Percentiles rank a stretch among this genome's conserved stretches.
Evolutionary conservation across 192 early-diverging fungal genomes (phyloP).

Genomic region (Coemansia sp.): DNA sequence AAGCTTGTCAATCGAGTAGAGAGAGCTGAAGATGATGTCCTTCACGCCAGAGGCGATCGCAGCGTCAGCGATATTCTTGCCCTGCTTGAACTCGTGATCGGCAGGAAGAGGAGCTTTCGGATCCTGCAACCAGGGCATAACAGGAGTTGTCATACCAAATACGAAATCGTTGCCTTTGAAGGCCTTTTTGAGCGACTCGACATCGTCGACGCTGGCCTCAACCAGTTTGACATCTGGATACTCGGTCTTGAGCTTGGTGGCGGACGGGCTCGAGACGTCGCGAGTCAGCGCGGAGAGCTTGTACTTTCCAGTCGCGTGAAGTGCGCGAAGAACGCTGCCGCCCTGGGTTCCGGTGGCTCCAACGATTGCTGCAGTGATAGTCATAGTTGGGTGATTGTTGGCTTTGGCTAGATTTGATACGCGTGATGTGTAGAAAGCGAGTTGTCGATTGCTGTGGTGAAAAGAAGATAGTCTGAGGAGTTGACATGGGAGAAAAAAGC

Average conservation of each 20-base stretch:
- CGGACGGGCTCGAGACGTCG: slow-evolving; percentile 11
- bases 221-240: slow-evolving; percentile 33
- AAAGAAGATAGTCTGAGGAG: too few relatives aligned
- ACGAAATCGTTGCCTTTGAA: slow-evolving; percentile 26
- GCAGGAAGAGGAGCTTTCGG: slow-evolving; percentile 2
- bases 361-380: slow-evolving; percentile 24
- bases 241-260: slow-evolving; percentile 11
- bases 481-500: too few relatives aligned
- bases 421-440: too few relatives aligned
- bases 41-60: slow-evolving; percentile 25
- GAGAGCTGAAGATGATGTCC: slow-evolving; percentile 30
- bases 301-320: slow-evolving; percentile 26
- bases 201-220: slow-evolving; percentile 19
- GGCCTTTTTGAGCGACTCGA: slow-evolving; percentile 19
- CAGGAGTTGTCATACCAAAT: slow-evolving; percentile 33
- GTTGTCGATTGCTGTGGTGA: too few relatives aligned
- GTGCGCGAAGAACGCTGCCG: slow-evolving; percentile 35
- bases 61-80: slow-evolving; percentile 38
- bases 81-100: slow-evolving; percentile 34
- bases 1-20: slow-evolving; percentile 24
- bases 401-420: too few relatives aligned
- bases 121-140: slow-evolving; percentile 11
- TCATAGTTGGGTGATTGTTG: slow-evolving; percentile 30
- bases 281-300: slow-evolving; percentile 35
- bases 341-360: slow-evolving; percentile 49